Evolutionary conservation across 495 filamentous ascomycete genomes (phyloP), one percentile per base, ranked within the genome.

Genomic region (Alectoria sarmentosa): DNA sequence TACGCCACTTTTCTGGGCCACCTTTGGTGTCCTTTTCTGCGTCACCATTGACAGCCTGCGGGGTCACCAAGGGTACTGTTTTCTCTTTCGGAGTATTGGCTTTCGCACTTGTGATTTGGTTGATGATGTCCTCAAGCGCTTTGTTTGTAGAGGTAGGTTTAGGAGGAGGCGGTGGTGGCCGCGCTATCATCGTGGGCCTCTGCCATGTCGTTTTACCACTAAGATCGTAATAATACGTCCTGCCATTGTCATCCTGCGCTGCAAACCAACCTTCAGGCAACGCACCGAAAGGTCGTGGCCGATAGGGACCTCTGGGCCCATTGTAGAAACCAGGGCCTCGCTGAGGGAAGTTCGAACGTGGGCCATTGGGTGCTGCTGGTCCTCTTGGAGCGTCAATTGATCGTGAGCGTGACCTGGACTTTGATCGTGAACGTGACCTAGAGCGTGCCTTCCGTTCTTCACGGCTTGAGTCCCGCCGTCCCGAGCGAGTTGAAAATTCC

Each of bases 231-330:
- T 90, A 97, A 73, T 96, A 96, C 32, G 81, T 79, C 28, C 81
- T 80, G 2, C 90, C 91, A 64, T 85, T 81, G 30, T 80, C 78
- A 67, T 90, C 79, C 17, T 72, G 84, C 17, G 89, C 83, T 39
- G 84, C 75, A 71, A 88, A 94, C 92, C 92, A 97, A 17, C 92
- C 92, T 19, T 81, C 74, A 21, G 92, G 91, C 9, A 96, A 75
- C 28, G 80, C 76, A 61, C 84, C 70, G 46, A 79, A 82, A 32
- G 79, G 78, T 61, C 81, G 78, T 61, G 79, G 82, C 49, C 84
- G 80, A 58, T 75, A 82, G 42, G 78, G 75, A 60, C 80, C 79
- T 44, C 89, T 80, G 61, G 83, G 82, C 37, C 80, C 82, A 67
- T 79, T 77, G 71, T 84, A 84, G 70, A 77, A 88, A 60, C 77